Conservation (phyloP, 768 basidiomycete species). For the Tulasnella sp. region DNA sequence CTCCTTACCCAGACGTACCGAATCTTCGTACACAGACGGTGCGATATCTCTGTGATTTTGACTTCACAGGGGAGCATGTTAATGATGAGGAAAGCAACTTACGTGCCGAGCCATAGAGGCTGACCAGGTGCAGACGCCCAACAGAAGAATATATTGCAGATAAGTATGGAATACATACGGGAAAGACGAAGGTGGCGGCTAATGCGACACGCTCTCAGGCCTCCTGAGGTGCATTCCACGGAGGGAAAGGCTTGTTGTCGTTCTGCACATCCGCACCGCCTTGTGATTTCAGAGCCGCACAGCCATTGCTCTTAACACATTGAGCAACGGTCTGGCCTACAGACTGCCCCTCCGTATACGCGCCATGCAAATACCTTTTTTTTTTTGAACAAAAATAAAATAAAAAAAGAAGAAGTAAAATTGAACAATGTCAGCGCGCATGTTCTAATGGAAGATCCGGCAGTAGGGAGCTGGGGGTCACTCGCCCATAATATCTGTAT, state of each 20-base stretch:
- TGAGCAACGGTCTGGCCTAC: neutral
- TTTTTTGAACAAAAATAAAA: neutral
- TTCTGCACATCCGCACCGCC: neutral
- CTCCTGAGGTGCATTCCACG: neutral
- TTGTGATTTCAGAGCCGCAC: neutral
- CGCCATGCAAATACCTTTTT: constrained; percentile 10
- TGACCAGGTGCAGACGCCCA: too few species aligned
- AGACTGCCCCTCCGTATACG: constrained; percentile 10
- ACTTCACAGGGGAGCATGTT: too few species aligned
- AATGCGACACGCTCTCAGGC: too few species aligned
- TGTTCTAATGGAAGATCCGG: neutral
- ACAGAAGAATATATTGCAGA: too few species aligned
- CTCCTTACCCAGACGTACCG: too few species aligned
- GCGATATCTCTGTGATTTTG: too few species aligned
- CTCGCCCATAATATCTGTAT: constrained; percentile 1
- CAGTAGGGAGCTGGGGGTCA: neutral
- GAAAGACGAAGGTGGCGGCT: too few species aligned
- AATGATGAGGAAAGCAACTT: too few species aligned
- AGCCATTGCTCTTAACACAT: constrained; percentile 1
- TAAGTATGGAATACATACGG: too few species aligned
- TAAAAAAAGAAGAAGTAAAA: neutral
- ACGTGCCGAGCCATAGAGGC: too few species aligned
- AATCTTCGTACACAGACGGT: too few species aligned
- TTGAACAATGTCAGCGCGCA: neutral
- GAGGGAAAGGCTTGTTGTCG: neutral